phyloP scores from a whole-genome alignment of 179 eudicot genomes.

The Spergularia azorica region DNA sequence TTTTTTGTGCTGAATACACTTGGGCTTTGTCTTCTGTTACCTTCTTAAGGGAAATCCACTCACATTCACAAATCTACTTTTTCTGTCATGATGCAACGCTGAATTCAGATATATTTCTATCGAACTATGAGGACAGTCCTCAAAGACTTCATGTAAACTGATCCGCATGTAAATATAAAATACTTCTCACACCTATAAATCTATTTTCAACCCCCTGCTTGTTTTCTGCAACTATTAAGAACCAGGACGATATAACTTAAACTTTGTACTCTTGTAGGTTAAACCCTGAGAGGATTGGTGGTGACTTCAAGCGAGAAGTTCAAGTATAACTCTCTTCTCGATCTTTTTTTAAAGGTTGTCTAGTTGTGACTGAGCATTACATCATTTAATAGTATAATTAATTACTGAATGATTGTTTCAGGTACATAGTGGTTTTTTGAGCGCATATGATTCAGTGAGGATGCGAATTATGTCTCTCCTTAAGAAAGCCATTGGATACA shows the following conservation, averaged over 20 bases:
- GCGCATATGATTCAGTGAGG: conserved; percentile 96
- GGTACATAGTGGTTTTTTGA: conserved; percentile 94
- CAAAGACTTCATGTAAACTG: background rate
- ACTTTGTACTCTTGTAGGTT: conserved; percentile 48
- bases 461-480: conserved; percentile 75
- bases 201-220: conserved; percentile 11
- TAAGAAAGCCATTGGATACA: conserved; percentile 55
- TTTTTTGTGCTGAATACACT: background rate
- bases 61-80: too few species aligned
- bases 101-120: too few species aligned
- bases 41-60: too few species aligned
- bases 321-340: conserved; percentile 50
- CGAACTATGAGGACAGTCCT: background rate
- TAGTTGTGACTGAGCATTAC: background rate
- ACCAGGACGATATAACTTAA: conserved; percentile 2
- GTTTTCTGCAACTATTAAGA: background rate
- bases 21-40: too few species aligned
- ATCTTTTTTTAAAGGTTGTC: background rate
- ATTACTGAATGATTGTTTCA: conserved; percentile 29
- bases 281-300: conserved; percentile 96
- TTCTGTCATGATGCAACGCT: too few species aligned
- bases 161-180: background rate
- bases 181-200: background rate
- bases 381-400: conserved; percentile 2
- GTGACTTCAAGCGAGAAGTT: conserved; percentile 90